phyloP scores from a whole-genome alignment of 2,329 filamentous ascomycete species.

The Thyridium curvatum region DNA sequence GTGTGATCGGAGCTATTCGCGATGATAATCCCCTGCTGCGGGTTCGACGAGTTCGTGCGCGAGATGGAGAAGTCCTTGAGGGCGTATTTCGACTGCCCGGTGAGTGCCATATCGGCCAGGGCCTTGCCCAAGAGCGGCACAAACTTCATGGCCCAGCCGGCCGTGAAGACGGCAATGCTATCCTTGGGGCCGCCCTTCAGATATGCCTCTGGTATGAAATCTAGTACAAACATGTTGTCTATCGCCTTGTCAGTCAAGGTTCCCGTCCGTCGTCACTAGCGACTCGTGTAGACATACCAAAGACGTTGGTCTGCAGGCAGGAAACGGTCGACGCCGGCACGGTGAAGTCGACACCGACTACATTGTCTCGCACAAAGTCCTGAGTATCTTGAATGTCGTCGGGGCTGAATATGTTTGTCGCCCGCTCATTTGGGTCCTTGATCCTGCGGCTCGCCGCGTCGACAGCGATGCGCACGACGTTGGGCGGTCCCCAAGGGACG shows the following conservation, averaged over 20 bases:
- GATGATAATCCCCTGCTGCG: too few relatives aligned
- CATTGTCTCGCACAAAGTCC: slow-evolving; percentile 5
- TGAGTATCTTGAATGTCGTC: slow-evolving; percentile 7
- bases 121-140: slow-evolving; percentile 10
- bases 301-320: slow-evolving; percentile 9
- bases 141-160: slow-evolving; percentile 25
- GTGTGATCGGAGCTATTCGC: too few relatives aligned
- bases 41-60: slow-evolving; percentile 2
- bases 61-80: slow-evolving; percentile 6
- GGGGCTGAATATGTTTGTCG: slow-evolving; percentile 3
- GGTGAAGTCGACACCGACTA: slow-evolving; percentile 8
- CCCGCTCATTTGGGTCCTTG: slow-evolving; percentile 6
- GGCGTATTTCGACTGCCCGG: slow-evolving; percentile 7
- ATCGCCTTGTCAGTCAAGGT: too few relatives aligned
- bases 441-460: slow-evolving; percentile 7
- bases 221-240: slow-evolving; percentile 12
- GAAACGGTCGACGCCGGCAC: slow-evolving; percentile 5
- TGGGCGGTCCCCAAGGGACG: slow-evolving; percentile 9
- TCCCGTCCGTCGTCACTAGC: too few relatives aligned
- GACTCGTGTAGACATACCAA: neutral
- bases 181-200: slow-evolving; percentile 9
- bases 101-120: slow-evolving; percentile 9
- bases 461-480: slow-evolving; percentile 8
- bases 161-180: slow-evolving; percentile 23
- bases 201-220: slow-evolving; percentile 10